Percentiles rank a stretch among this genome's conserved stretches.
Conservation (phyloP, 805 yeast genomes). For the Wickerhamomyces chaumierensis region DNA sequence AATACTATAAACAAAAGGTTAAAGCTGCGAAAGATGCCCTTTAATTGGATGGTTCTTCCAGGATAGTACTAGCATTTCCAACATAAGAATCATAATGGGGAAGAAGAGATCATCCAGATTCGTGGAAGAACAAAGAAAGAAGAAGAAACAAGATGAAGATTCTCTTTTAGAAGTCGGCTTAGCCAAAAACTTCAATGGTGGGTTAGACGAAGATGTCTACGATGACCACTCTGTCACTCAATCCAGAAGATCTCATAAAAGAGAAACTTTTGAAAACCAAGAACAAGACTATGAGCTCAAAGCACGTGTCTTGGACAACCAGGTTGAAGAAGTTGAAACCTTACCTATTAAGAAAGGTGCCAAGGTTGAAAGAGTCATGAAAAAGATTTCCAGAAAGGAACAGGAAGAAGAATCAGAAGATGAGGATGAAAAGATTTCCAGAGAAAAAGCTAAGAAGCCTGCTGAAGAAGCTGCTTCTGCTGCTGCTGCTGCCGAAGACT, state of each 20-base stretch:
- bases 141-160: constrained; percentile 15
- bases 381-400: constrained; percentile 14
- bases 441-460: constrained; percentile 20
- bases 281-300: constrained; percentile 70
- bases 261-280: constrained; percentile 45
- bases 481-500: constrained; percentile 17
- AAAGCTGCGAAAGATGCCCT: too few relatives aligned
- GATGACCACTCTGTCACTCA: constrained; percentile 3
- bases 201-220: constrained; percentile 4
- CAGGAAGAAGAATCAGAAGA: constrained; percentile 11
- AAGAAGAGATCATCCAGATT: constrained; percentile 26
- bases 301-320: constrained; percentile 48
- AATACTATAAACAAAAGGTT: neutral
- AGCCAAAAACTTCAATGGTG: constrained; percentile 11
- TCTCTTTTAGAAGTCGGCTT: constrained; percentile 14
- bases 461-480: too few relatives aligned
- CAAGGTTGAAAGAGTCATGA: constrained; percentile 53
- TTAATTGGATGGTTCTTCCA: too few relatives aligned
- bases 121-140: constrained; percentile 21
- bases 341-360: constrained; percentile 80
- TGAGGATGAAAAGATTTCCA: constrained; percentile 14
- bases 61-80: too few relatives aligned
- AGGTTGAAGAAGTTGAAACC: constrained; percentile 44
- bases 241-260: neutral
- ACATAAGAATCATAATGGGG: constrained; percentile 18